These are phyloP conservation scores for Coccinonectria pachysandricola DNA, from an alignment of 2,329 filamentous ascomycete genomes.

Conservation along the genomic window DNA sequence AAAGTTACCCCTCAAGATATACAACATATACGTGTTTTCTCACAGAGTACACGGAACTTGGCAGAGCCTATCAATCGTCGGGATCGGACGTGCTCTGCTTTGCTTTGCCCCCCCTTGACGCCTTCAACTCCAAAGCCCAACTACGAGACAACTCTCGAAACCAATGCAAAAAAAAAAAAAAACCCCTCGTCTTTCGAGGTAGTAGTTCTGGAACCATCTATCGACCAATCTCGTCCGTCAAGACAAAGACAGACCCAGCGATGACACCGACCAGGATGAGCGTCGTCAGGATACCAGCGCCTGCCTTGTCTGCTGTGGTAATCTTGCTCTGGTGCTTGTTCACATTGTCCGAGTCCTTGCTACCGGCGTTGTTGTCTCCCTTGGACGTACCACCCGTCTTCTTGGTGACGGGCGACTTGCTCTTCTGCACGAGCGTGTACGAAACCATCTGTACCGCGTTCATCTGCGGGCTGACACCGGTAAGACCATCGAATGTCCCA, in stretches of 20 bases:
- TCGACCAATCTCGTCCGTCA: background rate
- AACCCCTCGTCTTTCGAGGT: too few relatives aligned
- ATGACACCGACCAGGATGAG: conserved; percentile 38
- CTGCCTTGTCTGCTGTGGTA: conserved; percentile 40
- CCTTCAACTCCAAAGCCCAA: too few relatives aligned
- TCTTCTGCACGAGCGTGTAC: conserved; percentile 42
- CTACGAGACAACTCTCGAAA: too few relatives aligned
- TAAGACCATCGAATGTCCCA: conserved; percentile 44
- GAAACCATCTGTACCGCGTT: conserved; percentile 54
- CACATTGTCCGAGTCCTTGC: conserved; percentile 17
- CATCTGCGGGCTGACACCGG: conserved; percentile 62
- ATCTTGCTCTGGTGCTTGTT: conserved; percentile 26
- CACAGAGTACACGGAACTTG: too few relatives aligned
- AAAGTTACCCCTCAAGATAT: too few relatives aligned
- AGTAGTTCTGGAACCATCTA: too few relatives aligned
- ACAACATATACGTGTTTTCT: too few relatives aligned
- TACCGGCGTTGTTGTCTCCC: conserved; percentile 39
- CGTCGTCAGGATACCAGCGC: conserved; percentile 45
- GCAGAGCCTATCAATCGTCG: too few relatives aligned
- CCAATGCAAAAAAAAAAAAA: too few relatives aligned
- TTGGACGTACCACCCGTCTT: conserved; percentile 49
- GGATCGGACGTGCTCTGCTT: too few relatives aligned
- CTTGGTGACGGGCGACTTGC: conserved; percentile 37
- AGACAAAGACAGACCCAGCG: conserved; percentile 38
- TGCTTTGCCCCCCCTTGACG: too few relatives aligned